Conservation (phyloP, 495 filamentous ascomycete species). For the Aspergillus diversus region DNA sequence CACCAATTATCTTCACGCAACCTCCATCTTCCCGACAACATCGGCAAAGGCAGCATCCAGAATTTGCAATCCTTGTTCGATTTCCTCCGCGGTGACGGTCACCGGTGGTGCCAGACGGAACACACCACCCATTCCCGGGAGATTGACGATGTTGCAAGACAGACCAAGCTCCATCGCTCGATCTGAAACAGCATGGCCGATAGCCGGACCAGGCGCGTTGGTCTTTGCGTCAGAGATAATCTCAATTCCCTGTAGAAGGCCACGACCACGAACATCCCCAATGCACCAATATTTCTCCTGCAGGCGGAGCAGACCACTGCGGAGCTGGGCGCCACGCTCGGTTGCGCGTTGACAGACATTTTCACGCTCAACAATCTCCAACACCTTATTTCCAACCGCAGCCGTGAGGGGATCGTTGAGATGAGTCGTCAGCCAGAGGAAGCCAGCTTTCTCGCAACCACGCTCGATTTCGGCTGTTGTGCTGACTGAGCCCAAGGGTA, state of each 20-base stretch:
- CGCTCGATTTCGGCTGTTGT: slow-evolving; percentile 52
- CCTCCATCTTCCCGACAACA: slow-evolving; percentile 19
- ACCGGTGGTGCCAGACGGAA: slow-evolving; percentile 63
- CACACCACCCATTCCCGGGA: slow-evolving; percentile 54
- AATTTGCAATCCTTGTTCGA: slow-evolving; percentile 50
- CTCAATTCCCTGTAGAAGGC: slow-evolving; percentile 57
- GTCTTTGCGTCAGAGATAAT: slow-evolving; percentile 51
- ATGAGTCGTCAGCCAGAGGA: slow-evolving; percentile 44
- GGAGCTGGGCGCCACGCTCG: slow-evolving; percentile 44
- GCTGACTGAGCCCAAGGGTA: slow-evolving; percentile 55
- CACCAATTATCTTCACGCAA: not conserved
- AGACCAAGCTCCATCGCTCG: slow-evolving; percentile 52
- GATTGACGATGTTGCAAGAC: slow-evolving; percentile 55
- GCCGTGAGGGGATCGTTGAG: slow-evolving; percentile 59
- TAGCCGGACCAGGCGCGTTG: slow-evolving; percentile 43
- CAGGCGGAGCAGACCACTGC: slow-evolving; percentile 44
- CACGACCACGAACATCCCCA: slow-evolving; percentile 58
- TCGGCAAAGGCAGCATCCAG: slow-evolving; percentile 50
- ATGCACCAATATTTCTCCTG: slow-evolving; percentile 55
- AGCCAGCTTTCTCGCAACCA: slow-evolving; percentile 34
- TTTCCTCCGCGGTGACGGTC: slow-evolving; percentile 53
- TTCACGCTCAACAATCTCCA: slow-evolving; percentile 59
- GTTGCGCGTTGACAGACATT: slow-evolving; percentile 42
- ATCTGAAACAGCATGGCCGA: slow-evolving; percentile 50
- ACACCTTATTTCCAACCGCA: slow-evolving; percentile 57